Percentiles rank a stretch among this genome's conserved stretches.
These are phyloP conservation scores for Fistulinella cinereoalba DNA, from an alignment of 1,284 basidiomycete species.

Conservation along the genomic window DNA sequence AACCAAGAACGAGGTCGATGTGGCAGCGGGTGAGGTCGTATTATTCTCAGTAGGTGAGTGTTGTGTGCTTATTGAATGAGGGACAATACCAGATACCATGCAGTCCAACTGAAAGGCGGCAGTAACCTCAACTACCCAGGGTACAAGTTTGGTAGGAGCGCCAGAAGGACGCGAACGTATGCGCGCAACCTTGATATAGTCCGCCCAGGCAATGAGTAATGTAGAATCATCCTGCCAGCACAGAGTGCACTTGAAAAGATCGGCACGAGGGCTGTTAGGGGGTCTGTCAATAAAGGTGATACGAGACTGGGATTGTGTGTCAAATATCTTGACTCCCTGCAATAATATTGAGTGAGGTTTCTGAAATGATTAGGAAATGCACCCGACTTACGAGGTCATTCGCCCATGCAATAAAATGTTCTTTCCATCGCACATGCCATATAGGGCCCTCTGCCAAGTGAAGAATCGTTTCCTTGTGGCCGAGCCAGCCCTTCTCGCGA, in stretches of 20 bases:
- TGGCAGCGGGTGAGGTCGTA: conserved; percentile 24
- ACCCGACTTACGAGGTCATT: conserved; percentile 79
- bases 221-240: conserved; percentile 91
- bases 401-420: conserved; percentile 91
- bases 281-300: conserved; percentile 89
- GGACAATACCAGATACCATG: conserved; percentile 90
- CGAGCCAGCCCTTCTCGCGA: conserved; percentile 96
- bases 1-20: conserved; percentile 74
- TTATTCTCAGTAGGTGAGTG: conserved; percentile 17
- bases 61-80: conserved; percentile 55
- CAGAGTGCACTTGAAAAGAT: conserved; percentile 90
- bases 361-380: too few relatives aligned
- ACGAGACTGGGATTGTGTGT: conserved; percentile 74
- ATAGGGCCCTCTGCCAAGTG: conserved; percentile 93
- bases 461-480: conserved; percentile 86
- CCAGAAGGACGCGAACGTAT: conserved; percentile 61
- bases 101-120: conserved; percentile 93
- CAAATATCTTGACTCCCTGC: conserved; percentile 93
- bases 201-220: conserved; percentile 92
- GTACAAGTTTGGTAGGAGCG: conserved; percentile 38
- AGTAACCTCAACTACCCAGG: conserved; percentile 80
- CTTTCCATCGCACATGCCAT: conserved; percentile 88
- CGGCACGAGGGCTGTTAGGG: conserved; percentile 79
- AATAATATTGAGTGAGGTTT: too few relatives aligned
- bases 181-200: conserved; percentile 89